Evolutionary conservation across 495 filamentous ascomycete species (phyloP).

Genomic region (Podospora pseudopauciseta): DNA sequence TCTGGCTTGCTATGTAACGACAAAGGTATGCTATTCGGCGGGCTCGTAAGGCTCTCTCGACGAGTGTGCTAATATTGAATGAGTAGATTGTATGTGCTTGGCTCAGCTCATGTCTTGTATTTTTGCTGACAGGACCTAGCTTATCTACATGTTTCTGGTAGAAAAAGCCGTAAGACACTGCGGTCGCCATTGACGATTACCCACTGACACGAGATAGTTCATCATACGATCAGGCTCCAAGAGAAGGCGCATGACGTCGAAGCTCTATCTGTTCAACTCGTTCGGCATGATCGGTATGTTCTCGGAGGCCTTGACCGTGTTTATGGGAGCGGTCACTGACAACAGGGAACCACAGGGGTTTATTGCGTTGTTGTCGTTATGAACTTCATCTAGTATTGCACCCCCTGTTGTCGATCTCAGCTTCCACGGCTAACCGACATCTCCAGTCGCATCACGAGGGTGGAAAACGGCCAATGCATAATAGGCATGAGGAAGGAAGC

Average conservation of each 20-base stretch:
- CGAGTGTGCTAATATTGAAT: constrained; percentile 9
- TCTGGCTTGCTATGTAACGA: constrained; percentile 50
- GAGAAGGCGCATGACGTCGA: constrained; percentile 44
- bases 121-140: constrained; percentile 23
- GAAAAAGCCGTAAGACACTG: constrained; percentile 47
- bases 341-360: constrained; percentile 34
- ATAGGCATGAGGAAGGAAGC: constrained; percentile 50
- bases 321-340: neutral
- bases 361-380: constrained; percentile 46
- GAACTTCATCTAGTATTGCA: constrained; percentile 50
- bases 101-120: neutral
- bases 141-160: constrained; percentile 52
- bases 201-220: constrained; percentile 33
- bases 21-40: constrained; percentile 40
- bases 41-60: neutral
- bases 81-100: constrained; percentile 38
- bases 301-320: neutral
- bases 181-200: neutral
- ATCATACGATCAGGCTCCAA: constrained; percentile 44
- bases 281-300: constrained; percentile 49
- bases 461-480: constrained; percentile 47
- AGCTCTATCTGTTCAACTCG: constrained; percentile 50
- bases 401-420: neutral
- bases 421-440: neutral
- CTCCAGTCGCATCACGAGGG: constrained; percentile 43